Percentiles rank a stretch among this genome's conserved stretches.
Evolutionary conservation across 257 asterid genomes (phyloP).

Genomic region (Solanum chiquidenum): DNA sequence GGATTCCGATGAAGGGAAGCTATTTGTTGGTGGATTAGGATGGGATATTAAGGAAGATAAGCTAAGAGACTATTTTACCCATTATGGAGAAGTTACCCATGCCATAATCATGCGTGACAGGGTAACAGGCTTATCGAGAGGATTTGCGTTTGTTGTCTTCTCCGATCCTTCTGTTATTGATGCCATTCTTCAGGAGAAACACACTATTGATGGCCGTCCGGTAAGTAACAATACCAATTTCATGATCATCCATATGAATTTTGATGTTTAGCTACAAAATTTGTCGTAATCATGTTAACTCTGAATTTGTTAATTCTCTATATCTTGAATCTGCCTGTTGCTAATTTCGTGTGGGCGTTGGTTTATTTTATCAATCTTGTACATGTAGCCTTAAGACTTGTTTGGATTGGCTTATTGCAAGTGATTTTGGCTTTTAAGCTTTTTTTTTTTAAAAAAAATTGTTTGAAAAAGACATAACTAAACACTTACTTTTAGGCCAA

Average conservation of each 20-base stretch:
- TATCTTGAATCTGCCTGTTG: not conserved
- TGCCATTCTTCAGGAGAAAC: constrained; percentile 62
- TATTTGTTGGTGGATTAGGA: constrained; percentile 77
- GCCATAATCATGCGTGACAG: constrained; percentile 71
- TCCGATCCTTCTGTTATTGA: constrained; percentile 65
- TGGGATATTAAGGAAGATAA: constrained; percentile 86
- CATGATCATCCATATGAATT: not conserved
- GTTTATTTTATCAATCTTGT: not conserved
- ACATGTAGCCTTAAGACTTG: not conserved
- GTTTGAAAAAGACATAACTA: not conserved
- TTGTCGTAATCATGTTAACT: not conserved
- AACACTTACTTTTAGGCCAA: too few species aligned
- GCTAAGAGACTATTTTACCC: constrained; percentile 55
- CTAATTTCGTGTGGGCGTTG: not conserved
- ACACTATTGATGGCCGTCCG: constrained; percentile 76
- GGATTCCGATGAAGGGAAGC: constrained; percentile 94
- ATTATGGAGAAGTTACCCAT: constrained; percentile 63
- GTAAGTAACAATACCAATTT: constrained; percentile 22
- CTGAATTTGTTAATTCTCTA: not conserved
- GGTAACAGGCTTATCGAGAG: constrained; percentile 58
- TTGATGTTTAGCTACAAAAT: not conserved
- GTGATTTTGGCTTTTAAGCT: too few species aligned
- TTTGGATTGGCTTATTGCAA: not conserved
- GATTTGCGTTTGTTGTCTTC: constrained; percentile 75
- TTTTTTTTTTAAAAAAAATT: too few species aligned